Base-by-base conservation (phyloP, 2,329 filamentous ascomycete species). In the Hypomyces perniciosus region DNA sequence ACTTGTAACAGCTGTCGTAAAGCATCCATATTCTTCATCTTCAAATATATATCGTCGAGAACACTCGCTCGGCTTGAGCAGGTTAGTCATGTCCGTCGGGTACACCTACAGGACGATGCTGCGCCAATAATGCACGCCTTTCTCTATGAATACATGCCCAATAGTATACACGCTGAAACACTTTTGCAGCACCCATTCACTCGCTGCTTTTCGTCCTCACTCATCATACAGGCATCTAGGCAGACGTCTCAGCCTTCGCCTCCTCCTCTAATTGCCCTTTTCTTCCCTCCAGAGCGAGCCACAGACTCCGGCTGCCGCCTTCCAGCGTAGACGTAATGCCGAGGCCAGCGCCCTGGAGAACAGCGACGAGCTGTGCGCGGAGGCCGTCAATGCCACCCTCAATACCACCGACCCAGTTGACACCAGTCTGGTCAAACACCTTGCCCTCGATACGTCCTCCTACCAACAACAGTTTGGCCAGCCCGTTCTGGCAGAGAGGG, bases 401-500 rank as follows among this genome's bases (percentile, higher is more conserved):
- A 60, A 97, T 95, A 34, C 85, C 78, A 51, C 90, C 79, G 31
- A 84, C 75, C 78, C 78, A 82, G 59, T 71, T 74, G 45, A 84
- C 68, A 49, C 87, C 86, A 8, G 85, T 83, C 43, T 80, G 69
- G 64, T 96, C 91, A 62, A 96, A 91, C 31, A 90, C 81, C 67
- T 83, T 85, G 56, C 88, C 88, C 64, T 99, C 93, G 30, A 96
- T 80, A 46, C 93, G 79, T 10, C 91, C 91, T 48, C 90, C 93
- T 10, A 99, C 72, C 33, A 99, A 71, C 67, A 95, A 76, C 56
- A 99, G 71, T 72, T 99, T 99, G 62, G 90, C 83, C 59, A 99
- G 67, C 6, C 88, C 93, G 57, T 74, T 81, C 69, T 96, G 91
- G 49, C 92, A 88, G 2, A 77, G 68, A 0, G 82, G 77, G 50